Conservation (phyloP, 192 early-diverging fungal genomes). For the Anaeromyces robustus region DNA sequence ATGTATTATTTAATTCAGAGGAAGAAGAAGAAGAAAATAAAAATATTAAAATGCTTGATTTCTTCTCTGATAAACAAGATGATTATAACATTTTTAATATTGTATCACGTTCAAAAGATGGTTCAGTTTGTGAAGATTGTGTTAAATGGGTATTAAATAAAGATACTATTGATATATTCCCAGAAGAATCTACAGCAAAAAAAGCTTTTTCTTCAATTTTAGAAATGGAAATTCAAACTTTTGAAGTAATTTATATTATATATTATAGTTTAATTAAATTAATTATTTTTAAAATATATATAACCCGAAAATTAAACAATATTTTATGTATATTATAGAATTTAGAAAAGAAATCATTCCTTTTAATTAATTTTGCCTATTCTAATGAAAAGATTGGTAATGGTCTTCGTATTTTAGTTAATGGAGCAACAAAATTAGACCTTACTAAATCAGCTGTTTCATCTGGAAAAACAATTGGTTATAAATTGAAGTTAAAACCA, state of each 20-base stretch:
- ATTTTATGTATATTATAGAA: not conserved
- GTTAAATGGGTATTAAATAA: not conserved
- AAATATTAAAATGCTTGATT: not conserved
- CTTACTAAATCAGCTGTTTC: not conserved
- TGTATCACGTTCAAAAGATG: not conserved
- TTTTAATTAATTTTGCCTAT: not conserved
- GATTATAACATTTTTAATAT: not conserved
- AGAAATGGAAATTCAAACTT: not conserved
- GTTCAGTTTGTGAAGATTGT: not conserved
- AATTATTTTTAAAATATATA: too few species aligned
- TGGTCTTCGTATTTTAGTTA: not conserved
- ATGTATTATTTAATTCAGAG: not conserved
- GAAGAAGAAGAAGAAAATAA: not conserved
- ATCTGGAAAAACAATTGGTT: not conserved
- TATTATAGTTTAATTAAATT: too few species aligned
- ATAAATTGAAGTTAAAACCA: not conserved
- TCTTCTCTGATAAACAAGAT: not conserved
- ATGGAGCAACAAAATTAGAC: not conserved
- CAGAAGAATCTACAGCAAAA: not conserved
- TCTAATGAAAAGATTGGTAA: not conserved
- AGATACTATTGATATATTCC: not conserved
- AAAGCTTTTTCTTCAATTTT: not conserved
- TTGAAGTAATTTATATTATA: not conserved
- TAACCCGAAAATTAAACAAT: too few species aligned
- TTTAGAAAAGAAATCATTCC: not conserved